A percentile compares a stretch with the other conserved stretches of the same genome.
Evolutionary conservation across 2,329 filamentous ascomycete genomes (phyloP).

Genomic region (Cladorrhinum sp.): DNA sequence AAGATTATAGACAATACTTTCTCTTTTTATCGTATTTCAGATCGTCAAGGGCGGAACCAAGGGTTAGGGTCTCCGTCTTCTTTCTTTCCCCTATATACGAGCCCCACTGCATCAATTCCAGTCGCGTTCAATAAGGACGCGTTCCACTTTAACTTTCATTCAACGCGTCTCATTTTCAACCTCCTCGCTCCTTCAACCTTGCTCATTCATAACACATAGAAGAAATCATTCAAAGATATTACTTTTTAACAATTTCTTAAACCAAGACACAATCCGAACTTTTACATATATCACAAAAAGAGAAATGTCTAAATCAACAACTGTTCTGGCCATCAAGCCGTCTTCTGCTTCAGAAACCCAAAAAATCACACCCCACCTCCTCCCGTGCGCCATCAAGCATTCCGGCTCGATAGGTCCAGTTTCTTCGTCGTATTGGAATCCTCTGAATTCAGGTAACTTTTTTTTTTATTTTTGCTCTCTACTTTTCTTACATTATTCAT

Average conservation of each 20-base stretch:
- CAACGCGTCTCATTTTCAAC: neutral
- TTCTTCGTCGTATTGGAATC: slow-evolving; percentile 65
- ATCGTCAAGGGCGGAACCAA: too few relatives aligned
- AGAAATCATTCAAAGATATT: neutral
- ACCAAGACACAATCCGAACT: neutral
- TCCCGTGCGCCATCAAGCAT: slow-evolving; percentile 79
- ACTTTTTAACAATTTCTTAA: neutral
- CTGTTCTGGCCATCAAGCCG: slow-evolving; percentile 41
- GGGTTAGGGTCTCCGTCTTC: too few relatives aligned
- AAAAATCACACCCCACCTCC: slow-evolving; percentile 62
- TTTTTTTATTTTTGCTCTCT: neutral
- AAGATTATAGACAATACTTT: too few relatives aligned
- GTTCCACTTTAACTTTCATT: slow-evolving; percentile 3
- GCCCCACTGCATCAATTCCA: too few relatives aligned
- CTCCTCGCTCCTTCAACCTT: neutral
- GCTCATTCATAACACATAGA: neutral
- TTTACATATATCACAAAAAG: neutral
- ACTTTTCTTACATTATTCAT: neutral
- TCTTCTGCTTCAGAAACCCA: slow-evolving; percentile 9
- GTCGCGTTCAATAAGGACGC: too few relatives aligned
- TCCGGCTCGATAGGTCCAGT: slow-evolving; percentile 66
- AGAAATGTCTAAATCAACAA: slow-evolving; percentile 32
- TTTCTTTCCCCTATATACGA: too few relatives aligned
- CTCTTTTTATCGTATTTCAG: too few relatives aligned
- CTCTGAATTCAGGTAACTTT: slow-evolving; percentile 33